Percentiles rank a stretch among this genome's conserved stretches.
These are phyloP conservation scores for Jatropha podagrica DNA, from an alignment of 441 rosid genomes.

Conservation along the genomic window DNA sequence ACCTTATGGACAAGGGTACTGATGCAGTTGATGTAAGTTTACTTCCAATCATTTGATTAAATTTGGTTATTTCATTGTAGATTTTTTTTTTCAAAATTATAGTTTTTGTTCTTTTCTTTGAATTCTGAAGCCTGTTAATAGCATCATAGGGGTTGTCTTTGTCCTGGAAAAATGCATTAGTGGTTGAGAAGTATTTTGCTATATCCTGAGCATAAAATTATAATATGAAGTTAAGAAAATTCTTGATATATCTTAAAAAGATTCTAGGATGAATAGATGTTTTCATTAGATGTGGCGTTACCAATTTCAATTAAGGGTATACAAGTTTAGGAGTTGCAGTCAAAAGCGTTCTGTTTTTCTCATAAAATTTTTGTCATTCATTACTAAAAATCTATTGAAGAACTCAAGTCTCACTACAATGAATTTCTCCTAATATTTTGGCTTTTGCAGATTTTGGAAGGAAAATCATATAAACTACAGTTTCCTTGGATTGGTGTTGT, in stretches of 20 bases:
- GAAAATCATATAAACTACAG: conserved; percentile 74
- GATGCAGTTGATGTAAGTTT: conserved; percentile 88
- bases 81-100: background rate
- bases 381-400: background rate
- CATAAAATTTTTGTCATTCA: background rate
- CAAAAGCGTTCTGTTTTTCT: background rate
- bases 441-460: conserved; percentile 75
- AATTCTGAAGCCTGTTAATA: background rate
- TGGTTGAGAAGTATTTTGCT: background rate
- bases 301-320: background rate
- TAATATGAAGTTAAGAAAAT: background rate
- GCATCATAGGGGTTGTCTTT: background rate
- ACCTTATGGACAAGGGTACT: conserved; percentile 97
- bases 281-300: background rate
- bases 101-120: background rate
- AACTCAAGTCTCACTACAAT: conserved; percentile 11
- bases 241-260: background rate
- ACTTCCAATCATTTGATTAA: conserved; percentile 3
- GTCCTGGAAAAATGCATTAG: background rate
- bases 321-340: background rate
- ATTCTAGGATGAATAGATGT: background rate
- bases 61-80: background rate
- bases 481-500: conserved; percentile 95
- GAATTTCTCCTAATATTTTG: conserved; percentile 20
- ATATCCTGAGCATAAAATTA: background rate